Percentiles rank a stretch among this genome's conserved stretches.
phyloP scores from a whole-genome alignment of 2,329 filamentous ascomycete genomes.

The Colletotrichum sp. region DNA sequence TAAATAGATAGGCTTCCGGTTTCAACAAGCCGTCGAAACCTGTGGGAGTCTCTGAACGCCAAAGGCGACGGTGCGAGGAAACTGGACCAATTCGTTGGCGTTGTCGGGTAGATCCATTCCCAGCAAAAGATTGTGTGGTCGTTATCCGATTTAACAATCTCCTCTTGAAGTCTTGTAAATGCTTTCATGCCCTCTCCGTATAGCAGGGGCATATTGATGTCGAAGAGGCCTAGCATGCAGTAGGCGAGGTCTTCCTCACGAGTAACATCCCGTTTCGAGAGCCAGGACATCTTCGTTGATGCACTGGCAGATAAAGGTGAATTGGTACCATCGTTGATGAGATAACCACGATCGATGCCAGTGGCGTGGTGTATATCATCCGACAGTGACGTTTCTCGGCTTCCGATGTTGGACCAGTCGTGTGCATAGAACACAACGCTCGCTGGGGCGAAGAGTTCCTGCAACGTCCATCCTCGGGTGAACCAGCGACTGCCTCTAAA shows the following conservation, averaged over 20 bases:
- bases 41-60: not conserved
- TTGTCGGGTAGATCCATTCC: not conserved
- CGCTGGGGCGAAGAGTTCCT: not conserved
- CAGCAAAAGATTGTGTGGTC: not conserved
- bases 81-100: not conserved
- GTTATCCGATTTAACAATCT: not conserved
- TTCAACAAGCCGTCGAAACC: not conserved
- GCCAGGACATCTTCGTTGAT: not conserved
- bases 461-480: not conserved
- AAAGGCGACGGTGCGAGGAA: not conserved
- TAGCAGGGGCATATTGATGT: constrained; percentile 27
- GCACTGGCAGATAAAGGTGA: not conserved
- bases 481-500: not conserved
- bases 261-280: constrained; percentile 11
- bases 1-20: not conserved
- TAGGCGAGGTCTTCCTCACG: constrained; percentile 28
- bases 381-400: not conserved
- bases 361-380: not conserved
- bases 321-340: not conserved
- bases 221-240: constrained; percentile 29
- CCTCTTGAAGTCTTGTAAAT: constrained; percentile 21
- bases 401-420: not conserved
- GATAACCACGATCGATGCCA: not conserved
- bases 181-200: constrained; percentile 30
- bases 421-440: not conserved